Conservation (phyloP, 495 filamentous ascomycete species). For the Tuber indicum region DNA sequence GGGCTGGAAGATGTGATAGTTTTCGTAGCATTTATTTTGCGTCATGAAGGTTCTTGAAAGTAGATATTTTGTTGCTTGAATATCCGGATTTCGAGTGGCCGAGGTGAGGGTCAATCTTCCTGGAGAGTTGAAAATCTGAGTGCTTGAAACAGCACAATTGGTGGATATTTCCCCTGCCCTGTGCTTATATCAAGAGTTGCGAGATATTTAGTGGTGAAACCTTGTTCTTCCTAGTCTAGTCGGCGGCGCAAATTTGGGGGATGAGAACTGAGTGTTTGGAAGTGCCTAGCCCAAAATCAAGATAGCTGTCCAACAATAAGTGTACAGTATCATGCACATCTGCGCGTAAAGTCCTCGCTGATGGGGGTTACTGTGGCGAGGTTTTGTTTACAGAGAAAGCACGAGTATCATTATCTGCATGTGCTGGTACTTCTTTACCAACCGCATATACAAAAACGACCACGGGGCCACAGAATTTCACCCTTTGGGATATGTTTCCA, state of each 20-base stretch:
- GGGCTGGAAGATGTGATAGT: not conserved
- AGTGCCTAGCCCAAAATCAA: not conserved
- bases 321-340: not conserved
- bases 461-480: too few species aligned
- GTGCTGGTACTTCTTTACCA: too few species aligned
- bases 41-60: not conserved
- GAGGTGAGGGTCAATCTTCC: not conserved
- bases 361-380: not conserved
- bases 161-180: not conserved
- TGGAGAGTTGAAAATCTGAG: not conserved
- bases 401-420: not conserved
- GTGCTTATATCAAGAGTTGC: not conserved
- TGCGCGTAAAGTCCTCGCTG: not conserved
- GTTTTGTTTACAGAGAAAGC: not conserved
- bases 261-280: not conserved
- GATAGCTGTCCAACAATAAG: not conserved
- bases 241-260: not conserved
- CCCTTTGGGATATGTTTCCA: too few species aligned
- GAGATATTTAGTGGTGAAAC: not conserved
- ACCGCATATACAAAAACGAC: too few species aligned
- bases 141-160: not conserved
- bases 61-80: not conserved
- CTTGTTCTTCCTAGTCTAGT: not conserved
- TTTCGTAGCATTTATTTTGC: not conserved
- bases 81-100: not conserved